phyloP scores from a whole-genome alignment of 2,329 filamentous ascomycete species.

The Pseudocercospora ulei region DNA sequence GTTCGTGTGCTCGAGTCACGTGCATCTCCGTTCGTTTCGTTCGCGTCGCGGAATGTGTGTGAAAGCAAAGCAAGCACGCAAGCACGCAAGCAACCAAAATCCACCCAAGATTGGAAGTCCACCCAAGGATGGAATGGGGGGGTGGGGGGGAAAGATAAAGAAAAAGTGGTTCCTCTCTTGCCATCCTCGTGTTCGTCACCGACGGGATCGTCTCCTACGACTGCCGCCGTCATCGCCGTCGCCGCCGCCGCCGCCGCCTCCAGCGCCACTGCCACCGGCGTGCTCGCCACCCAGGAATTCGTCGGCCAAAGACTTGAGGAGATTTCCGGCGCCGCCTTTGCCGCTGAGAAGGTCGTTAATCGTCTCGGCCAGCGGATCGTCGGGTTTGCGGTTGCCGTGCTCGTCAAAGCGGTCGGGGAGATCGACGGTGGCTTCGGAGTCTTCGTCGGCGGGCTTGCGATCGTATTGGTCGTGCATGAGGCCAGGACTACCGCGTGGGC shows the following conservation, averaged over 20 bases:
- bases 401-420: conserved; percentile 35
- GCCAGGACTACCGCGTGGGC: conserved; percentile 14
- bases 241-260: conserved; percentile 11
- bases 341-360: conserved; percentile 30
- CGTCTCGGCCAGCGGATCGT: conserved; percentile 28
- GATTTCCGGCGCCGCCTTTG: conserved; percentile 25
- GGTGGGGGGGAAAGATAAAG: too few relatives aligned
- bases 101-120: too few relatives aligned
- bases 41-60: too few relatives aligned
- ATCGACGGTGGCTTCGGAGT: conserved; percentile 32
- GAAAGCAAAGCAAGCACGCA: too few relatives aligned
- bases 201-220: conserved; percentile 18
- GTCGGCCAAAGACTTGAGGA: conserved; percentile 26
- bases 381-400: conserved; percentile 30
- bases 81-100: too few relatives aligned
- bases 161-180: too few relatives aligned
- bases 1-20: too few relatives aligned
- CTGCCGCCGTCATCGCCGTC: conserved; percentile 19
- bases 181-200: conserved; percentile 8
- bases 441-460: conserved; percentile 20
- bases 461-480: conserved; percentile 29
- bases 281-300: conserved; percentile 18
- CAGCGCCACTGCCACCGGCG: conserved; percentile 6
- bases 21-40: too few relatives aligned
- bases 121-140: too few relatives aligned